phyloP scores from a whole-genome alignment of 306 rosid genomes.

The Mimosa pudica region DNA sequence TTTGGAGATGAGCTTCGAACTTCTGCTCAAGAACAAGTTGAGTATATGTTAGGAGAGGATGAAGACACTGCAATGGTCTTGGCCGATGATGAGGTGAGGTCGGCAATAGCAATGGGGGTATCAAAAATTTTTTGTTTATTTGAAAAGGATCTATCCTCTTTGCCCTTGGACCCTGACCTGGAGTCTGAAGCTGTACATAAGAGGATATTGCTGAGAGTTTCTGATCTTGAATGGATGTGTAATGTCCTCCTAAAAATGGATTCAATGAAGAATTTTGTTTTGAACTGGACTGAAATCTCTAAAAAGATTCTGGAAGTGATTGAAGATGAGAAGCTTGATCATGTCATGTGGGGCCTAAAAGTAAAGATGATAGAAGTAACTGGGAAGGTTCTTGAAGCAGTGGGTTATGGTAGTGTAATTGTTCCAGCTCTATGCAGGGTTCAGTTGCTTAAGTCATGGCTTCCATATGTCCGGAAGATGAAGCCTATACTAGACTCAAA shows the following conservation, averaged over 20 bases:
- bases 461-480: constrained; percentile 81
- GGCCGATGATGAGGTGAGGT: constrained; percentile 75
- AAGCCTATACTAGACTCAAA: constrained; percentile 76
- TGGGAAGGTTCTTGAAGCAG: constrained; percentile 89
- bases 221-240: constrained; percentile 95
- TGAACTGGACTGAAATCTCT: constrained; percentile 71
- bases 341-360: constrained; percentile 82
- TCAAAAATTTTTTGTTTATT: constrained; percentile 51
- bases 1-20: constrained; percentile 80
- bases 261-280: constrained; percentile 80
- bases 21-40: constrained; percentile 97
- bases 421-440: constrained; percentile 66
- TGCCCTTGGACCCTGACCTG: constrained; percentile 49
- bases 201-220: constrained; percentile 54
- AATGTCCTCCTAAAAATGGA: constrained; percentile 81
- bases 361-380: constrained; percentile 76
- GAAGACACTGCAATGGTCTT: constrained; percentile 49
- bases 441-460: constrained; percentile 72
- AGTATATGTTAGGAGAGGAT: constrained; percentile 82
- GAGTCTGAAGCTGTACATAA: constrained; percentile 47
- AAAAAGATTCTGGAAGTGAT: constrained; percentile 50
- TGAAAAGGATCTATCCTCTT: constrained; percentile 60
- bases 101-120: constrained; percentile 63
- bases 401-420: constrained; percentile 87
- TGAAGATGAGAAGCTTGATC: constrained; percentile 71